Percentiles rank a stretch among this genome's conserved stretches.
These are phyloP conservation scores for Auricularia heimuer DNA, from an alignment of 768 basidiomycete genomes.

Conservation along the genomic window DNA sequence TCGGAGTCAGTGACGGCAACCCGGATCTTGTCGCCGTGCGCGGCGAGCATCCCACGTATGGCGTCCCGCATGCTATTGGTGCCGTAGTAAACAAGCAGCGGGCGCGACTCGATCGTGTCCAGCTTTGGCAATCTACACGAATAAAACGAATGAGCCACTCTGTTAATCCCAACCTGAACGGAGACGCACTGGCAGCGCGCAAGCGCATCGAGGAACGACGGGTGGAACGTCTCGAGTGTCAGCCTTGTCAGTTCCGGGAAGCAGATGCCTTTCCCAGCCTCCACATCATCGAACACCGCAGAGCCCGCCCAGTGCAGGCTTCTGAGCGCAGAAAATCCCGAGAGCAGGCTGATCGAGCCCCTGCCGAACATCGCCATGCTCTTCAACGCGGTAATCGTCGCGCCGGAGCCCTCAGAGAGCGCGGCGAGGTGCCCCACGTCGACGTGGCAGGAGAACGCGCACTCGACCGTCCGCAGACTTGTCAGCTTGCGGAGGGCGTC, in stretches of 20 bases:
- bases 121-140: too few species aligned
- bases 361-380: not conserved
- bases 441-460: not conserved
- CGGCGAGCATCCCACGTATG: too few species aligned
- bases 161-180: not conserved
- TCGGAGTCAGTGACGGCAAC: not conserved
- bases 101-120: not conserved
- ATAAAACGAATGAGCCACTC: too few species aligned
- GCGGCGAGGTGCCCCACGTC: not conserved
- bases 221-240: not conserved
- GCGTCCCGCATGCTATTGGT: too few species aligned
- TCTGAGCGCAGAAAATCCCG: not conserved
- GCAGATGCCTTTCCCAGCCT: not conserved
- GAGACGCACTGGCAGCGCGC: not conserved
- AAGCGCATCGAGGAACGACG: not conserved
- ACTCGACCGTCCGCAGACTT: not conserved
- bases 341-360: not conserved
- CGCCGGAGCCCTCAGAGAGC: not conserved
- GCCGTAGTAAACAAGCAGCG: too few species aligned
- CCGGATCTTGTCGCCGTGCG: not conserved
- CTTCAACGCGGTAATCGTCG: not conserved
- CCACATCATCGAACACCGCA: not conserved
- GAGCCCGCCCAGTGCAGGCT: not conserved
- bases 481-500: not conserved
- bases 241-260: not conserved